A percentile compares a stretch with the other conserved stretches of the same genome.
phyloP scores from a whole-genome alignment of 768 basidiomycete species.

The Rhizopogon salebrosus region DNA sequence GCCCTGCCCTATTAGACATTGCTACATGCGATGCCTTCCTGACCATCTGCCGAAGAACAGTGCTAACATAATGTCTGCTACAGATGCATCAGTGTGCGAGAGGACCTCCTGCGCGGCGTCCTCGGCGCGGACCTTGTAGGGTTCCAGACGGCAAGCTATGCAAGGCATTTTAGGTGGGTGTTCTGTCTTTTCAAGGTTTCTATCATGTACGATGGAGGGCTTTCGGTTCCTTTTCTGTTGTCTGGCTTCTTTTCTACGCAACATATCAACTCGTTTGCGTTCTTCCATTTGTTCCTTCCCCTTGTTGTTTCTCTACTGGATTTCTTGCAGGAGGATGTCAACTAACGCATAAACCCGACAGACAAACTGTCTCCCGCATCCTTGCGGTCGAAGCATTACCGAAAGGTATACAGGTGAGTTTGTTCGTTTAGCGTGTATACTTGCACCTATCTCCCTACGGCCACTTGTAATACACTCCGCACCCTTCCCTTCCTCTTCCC shows the following conservation, averaged over 20 bases:
- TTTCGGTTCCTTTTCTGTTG: too few species aligned
- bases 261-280: neutral
- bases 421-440: neutral
- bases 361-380: slow-evolving; percentile 80
- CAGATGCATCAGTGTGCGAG: slow-evolving; percentile 76
- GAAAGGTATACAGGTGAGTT: slow-evolving; percentile 65
- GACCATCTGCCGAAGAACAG: neutral
- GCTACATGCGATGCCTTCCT: too few species aligned
- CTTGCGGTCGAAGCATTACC: slow-evolving; percentile 77
- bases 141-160: slow-evolving; percentile 84
- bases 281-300: neutral
- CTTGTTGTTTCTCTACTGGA: neutral
- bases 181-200: neutral
- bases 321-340: slow-evolving; percentile 2
- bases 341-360: neutral
- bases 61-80: neutral
- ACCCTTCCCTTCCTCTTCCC: neutral
- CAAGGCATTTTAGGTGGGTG: slow-evolving; percentile 56
- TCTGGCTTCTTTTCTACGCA: neutral
- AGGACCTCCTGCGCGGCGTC: slow-evolving; percentile 76
- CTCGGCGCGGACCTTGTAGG: slow-evolving; percentile 93
- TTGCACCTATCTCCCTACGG: too few species aligned
- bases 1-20: too few species aligned
- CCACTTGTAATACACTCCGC: too few species aligned
- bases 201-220: too few species aligned